phyloP scores from a whole-genome alignment of 169 alveolate species.

The Plasmodium fragile region DNA sequence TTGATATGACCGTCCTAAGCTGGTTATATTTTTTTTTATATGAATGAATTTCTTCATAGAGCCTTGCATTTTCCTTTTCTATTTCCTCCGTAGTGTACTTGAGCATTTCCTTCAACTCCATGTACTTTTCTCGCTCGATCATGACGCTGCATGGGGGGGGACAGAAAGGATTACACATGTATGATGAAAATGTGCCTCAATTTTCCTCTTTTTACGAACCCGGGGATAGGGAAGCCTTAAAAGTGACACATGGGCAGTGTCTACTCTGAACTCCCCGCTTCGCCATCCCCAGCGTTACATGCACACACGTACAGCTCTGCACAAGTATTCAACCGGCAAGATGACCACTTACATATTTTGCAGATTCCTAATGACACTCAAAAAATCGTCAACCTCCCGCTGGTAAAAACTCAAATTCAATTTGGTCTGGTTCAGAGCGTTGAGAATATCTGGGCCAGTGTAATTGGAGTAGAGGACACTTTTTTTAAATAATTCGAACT shows the following conservation, averaged over 20 bases:
- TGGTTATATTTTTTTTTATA: slow-evolving; percentile 47
- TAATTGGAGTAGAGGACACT: slow-evolving; percentile 63
- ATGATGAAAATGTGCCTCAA: neutral
- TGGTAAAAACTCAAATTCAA: slow-evolving; percentile 50
- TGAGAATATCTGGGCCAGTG: slow-evolving; percentile 7
- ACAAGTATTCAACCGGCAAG: neutral
- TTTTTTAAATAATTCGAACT: slow-evolving; percentile 26
- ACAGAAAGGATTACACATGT: neutral
- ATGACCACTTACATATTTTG: slow-evolving; percentile 73
- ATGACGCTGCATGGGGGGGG: slow-evolving; percentile 29
- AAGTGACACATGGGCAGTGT: neutral
- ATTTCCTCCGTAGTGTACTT: slow-evolving; percentile 73
- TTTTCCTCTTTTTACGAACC: neutral
- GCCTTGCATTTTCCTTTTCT: slow-evolving; percentile 58
- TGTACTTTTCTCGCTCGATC: slow-evolving; percentile 63
- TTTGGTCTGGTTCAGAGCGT: slow-evolving; percentile 25
- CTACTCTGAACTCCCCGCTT: neutral
- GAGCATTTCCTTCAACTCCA: slow-evolving; percentile 56
- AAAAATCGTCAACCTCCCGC: slow-evolving; percentile 60
- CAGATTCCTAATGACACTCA: slow-evolving; percentile 63
- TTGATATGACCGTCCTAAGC: slow-evolving; percentile 53
- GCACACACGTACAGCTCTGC: neutral
- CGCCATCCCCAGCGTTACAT: neutral
- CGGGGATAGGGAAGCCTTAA: neutral
- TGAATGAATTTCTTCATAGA: slow-evolving; percentile 62